These are phyloP conservation scores for Kappamyces sp. DNA, from an alignment of 192 early-diverging fungal species.

Conservation along the genomic window DNA sequence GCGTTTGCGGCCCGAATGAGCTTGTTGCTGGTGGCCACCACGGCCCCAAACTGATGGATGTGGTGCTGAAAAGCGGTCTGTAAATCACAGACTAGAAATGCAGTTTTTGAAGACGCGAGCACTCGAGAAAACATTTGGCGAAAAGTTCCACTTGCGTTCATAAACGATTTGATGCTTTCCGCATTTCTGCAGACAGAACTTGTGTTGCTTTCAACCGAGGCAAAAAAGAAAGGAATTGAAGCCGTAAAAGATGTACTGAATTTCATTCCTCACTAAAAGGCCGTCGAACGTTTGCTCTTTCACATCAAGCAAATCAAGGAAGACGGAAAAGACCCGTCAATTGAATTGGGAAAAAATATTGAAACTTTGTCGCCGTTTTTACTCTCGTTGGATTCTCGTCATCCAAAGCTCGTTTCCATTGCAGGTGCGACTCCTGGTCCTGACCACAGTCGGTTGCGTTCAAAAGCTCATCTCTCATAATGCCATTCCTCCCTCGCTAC, in stretches of 20 bases:
- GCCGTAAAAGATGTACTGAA: slow-evolving; percentile 87
- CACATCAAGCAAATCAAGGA: slow-evolving; percentile 56
- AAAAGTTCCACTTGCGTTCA: background rate
- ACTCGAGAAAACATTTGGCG: background rate
- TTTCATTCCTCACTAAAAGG: slow-evolving; percentile 33
- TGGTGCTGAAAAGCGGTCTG: slow-evolving; percentile 63
- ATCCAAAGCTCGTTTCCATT: slow-evolving; percentile 55
- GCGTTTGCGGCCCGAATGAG: background rate
- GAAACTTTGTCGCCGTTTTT: slow-evolving; percentile 81
- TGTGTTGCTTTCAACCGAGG: slow-evolving; percentile 75
- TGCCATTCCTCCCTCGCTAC: slow-evolving; percentile 64
- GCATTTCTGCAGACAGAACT: slow-evolving; percentile 74
- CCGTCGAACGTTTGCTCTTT: slow-evolving; percentile 58
- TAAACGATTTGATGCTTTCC: slow-evolving; percentile 6
- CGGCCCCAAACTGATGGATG: slow-evolving; percentile 76
- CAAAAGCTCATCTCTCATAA: slow-evolving; percentile 70
- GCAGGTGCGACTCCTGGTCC: slow-evolving; percentile 21
- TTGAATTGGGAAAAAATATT: slow-evolving; percentile 68
- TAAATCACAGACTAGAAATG: slow-evolving; percentile 91
- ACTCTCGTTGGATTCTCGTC: slow-evolving; percentile 78
- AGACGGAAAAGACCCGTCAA: slow-evolving; percentile 18
- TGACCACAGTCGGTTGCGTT: slow-evolving; percentile 77
- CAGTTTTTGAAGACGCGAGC: slow-evolving; percentile 43
- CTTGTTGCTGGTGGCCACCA: slow-evolving; percentile 79
- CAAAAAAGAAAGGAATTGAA: slow-evolving; percentile 72